Percentiles rank a stretch among this genome's conserved stretches.
Evolutionary conservation across 208 protist species (phyloP).

Genomic region (Trypanosoma theileri): DNA sequence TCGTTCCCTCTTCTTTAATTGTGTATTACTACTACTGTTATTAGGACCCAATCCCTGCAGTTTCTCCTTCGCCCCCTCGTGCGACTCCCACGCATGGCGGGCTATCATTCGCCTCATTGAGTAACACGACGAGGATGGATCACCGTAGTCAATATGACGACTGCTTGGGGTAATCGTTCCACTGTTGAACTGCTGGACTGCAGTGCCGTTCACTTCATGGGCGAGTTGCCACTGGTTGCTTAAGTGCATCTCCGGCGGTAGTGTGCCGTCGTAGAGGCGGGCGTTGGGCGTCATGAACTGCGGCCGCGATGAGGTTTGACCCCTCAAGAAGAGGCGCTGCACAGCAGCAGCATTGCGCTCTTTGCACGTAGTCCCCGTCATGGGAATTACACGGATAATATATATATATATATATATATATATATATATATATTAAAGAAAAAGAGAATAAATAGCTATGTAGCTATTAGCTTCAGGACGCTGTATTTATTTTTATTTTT

Average conservation of each 20-base stretch:
- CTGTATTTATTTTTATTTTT: background rate
- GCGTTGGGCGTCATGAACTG: constrained; percentile 4
- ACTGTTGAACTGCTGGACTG: background rate
- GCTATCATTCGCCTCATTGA: constrained; percentile 37
- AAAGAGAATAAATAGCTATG: background rate
- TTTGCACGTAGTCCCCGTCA: constrained; percentile 25
- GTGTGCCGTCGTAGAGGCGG: constrained; percentile 22
- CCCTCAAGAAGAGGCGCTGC: constrained; percentile 33
- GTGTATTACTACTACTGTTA: background rate
- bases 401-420: constrained; percentile 13
- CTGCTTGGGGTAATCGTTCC: background rate
- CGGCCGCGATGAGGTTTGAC: background rate
- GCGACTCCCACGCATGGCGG: constrained; percentile 33
- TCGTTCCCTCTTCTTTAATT: constrained; percentile 19
- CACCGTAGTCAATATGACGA: constrained; percentile 1
- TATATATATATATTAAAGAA: background rate
- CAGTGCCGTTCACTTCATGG: constrained; percentile 28
- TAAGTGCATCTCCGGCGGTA: constrained; percentile 37
- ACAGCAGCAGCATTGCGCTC: constrained; percentile 51
- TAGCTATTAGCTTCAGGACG: background rate
- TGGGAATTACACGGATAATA: background rate
- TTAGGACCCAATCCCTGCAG: constrained; percentile 7
- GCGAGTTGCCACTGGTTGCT: constrained; percentile 48
- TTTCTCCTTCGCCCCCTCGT: background rate
- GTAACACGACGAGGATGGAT: constrained; percentile 44